These are phyloP conservation scores for Apiosordaria backusii DNA, from an alignment of 495 filamentous ascomycete genomes.

Conservation along the genomic window DNA sequence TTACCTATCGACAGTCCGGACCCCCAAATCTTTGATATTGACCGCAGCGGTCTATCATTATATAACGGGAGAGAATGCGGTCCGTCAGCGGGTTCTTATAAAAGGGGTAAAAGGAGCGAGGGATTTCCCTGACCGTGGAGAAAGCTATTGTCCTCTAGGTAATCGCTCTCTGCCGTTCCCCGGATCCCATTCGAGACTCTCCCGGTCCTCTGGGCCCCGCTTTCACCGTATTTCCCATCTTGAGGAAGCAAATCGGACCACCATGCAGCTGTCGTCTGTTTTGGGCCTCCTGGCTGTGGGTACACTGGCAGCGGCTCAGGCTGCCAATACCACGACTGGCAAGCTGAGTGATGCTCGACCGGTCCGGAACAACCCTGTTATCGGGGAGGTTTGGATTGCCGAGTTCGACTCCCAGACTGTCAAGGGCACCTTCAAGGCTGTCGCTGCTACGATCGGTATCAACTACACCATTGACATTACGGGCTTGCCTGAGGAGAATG, in stretches of 20 bases:
- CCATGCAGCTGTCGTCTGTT: constrained; percentile 41
- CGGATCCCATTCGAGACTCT: background rate
- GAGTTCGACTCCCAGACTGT: constrained; percentile 44
- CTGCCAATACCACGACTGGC: constrained; percentile 33
- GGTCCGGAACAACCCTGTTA: constrained; percentile 55
- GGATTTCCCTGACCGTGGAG: background rate
- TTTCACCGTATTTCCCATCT: background rate
- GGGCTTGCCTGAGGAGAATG: constrained; percentile 58
- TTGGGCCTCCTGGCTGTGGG: constrained; percentile 42
- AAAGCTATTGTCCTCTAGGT: background rate
- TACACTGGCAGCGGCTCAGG: constrained; percentile 40
- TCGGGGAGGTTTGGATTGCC: constrained; percentile 54
- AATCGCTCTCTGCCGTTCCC: background rate
- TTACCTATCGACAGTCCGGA: background rate
- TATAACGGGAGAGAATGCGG: background rate
- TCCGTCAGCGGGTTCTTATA: background rate
- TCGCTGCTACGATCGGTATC: constrained; percentile 54
- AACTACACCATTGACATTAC: constrained; percentile 56
- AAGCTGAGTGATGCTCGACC: constrained; percentile 53
- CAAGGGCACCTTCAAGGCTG: constrained; percentile 57
- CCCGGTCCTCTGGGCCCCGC: background rate
- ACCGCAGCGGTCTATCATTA: background rate
- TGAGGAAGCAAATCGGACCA: constrained; percentile 5
- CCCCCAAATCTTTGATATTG: constrained; percentile 7
- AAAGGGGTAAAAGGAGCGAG: background rate